Conservation (phyloP, 176 grass and related monocot genomes). For the bread wheat (Triticum aestivum) region IWGSC_CS_RefSeq_v2.1 NC_057806.1:454958905-454959404, state of each 20-base stretch:
- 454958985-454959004: neutral
- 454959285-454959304: too few relatives aligned
- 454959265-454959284: neutral
- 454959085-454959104: neutral
- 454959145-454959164: neutral
- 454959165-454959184: neutral
- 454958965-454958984: constrained; percentile 18
- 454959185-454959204: neutral
- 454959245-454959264: neutral
- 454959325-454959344: too few relatives aligned
- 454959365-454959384: too few relatives aligned
- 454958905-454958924: neutral
- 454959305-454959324: too few relatives aligned
- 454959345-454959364: too few relatives aligned
- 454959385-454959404: too few relatives aligned
- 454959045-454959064: neutral
- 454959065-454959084: neutral
- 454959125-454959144: neutral
- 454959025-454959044: neutral
- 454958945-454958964: neutral
- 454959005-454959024: neutral
- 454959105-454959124: neutral
- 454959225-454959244: neutral
- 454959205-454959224: neutral
- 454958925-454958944: neutral